Evolutionary conservation across 495 filamentous ascomycete genomes (phyloP), one percentile per base, ranked within the genome.

Genomic region (Achaetomiella virescens): DNA sequence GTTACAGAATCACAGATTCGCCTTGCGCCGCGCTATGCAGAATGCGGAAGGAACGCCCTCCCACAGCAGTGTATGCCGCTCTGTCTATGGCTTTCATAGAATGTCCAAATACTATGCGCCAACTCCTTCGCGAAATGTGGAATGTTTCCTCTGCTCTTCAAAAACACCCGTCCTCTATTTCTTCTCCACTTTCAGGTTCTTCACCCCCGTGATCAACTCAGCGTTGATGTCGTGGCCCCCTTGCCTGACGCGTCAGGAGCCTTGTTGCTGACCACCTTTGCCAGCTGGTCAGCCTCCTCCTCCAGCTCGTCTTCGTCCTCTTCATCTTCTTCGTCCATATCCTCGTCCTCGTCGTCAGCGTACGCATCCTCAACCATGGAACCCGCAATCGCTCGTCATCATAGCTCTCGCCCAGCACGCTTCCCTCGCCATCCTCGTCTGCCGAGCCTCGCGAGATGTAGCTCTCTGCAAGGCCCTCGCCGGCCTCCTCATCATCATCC

Each of bases 401-500:
- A 9, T 31, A 51, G 48, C 37, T 38, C 14, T 50, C 29, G 10
- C n/a, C 35, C 35, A 36, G 35, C 35, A 15, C 35, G 35, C 35
- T 36, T 9, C 45, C 45, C 45, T 48, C 45, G 29, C 45, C 27
- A 12, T 27, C 27, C 18, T 49, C 46, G 6, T 48, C 45, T 8
- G 14, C 46, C 27, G 27, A 31, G 27, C 9, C 76, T 12, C 77
- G 70, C 0, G 82, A 83, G 25, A 85, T 71, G 56, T 81, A 86
- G 64, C 81, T 85, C 50, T 83, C 81, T 25, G 62, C 82, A 54
- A 84, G 70, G 0, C 66, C 70, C 7, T 72, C 71, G 42, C 66
- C 67, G 6, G 63, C 64, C 38, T 75, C 65, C 22, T 76, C 74
- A 15, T 81, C 77, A 44, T 84, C 58, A 11, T 58, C 36, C 22